These are phyloP conservation scores for Calonectria crousiana DNA, from an alignment of 2,329 filamentous ascomycete species.

Conservation along the genomic window DNA sequence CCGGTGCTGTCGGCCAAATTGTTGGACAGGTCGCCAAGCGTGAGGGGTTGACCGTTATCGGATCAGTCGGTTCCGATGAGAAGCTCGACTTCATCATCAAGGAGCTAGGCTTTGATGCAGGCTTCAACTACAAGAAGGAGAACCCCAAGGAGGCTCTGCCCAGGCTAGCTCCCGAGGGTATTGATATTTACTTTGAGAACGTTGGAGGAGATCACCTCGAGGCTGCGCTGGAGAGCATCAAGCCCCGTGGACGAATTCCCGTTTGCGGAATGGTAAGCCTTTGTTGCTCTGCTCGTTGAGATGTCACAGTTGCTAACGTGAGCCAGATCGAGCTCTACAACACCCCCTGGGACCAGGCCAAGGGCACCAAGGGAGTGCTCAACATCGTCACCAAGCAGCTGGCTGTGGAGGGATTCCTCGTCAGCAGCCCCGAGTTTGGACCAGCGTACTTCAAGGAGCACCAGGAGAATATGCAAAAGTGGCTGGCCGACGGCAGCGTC, in stretches of 20 bases:
- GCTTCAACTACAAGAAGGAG: slow-evolving; percentile 93
- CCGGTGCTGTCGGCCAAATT: slow-evolving; percentile 84
- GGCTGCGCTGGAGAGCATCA: slow-evolving; percentile 61
- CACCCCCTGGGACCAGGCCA: slow-evolving; percentile 61
- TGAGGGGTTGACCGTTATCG: slow-evolving; percentile 83
- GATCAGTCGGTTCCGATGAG: slow-evolving; percentile 82
- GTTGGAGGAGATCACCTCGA: slow-evolving; percentile 66
- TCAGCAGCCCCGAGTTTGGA: slow-evolving; percentile 73
- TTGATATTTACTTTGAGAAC: slow-evolving; percentile 76
- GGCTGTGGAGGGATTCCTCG: slow-evolving; percentile 82
- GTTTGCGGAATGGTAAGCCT: slow-evolving; percentile 70
- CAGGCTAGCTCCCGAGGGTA: slow-evolving; percentile 79
- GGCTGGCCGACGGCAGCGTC: slow-evolving; percentile 81
- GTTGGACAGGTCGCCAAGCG: slow-evolving; percentile 88
- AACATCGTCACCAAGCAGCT: slow-evolving; percentile 76
- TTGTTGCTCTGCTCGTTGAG: rapidly evolving
- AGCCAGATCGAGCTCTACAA: slow-evolving; percentile 80
- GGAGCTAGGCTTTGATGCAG: slow-evolving; percentile 67
- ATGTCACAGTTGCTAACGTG: background rate
- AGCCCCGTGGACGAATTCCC: slow-evolving; percentile 74
- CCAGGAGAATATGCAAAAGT: slow-evolving; percentile 80
- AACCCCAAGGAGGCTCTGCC: slow-evolving; percentile 74
- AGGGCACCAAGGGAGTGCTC: slow-evolving; percentile 76
- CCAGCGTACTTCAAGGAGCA: slow-evolving; percentile 77
- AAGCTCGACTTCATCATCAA: slow-evolving; percentile 77